Percentiles rank a stretch among this genome's conserved stretches.
These are phyloP conservation scores for Flaveria brownii DNA, from an alignment of 129 eudicot genomes.

Conservation along the genomic window DNA sequence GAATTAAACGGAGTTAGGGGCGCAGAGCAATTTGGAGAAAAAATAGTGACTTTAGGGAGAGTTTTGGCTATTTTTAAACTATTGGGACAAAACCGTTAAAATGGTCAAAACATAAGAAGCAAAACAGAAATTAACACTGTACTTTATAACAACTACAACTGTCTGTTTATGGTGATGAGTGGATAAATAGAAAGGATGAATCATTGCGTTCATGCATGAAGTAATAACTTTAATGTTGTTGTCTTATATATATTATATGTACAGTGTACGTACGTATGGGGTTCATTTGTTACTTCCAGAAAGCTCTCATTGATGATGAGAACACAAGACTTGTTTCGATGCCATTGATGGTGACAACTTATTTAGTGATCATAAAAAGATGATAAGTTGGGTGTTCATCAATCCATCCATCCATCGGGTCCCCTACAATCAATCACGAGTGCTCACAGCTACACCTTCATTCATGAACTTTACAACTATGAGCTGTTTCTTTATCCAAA, in stretches of 20 bases:
- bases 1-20: no score
- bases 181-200: neutral
- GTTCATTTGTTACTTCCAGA: constrained; percentile 40
- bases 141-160: no score
- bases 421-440: constrained; percentile 36
- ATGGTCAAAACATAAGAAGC: no score
- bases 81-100: no score
- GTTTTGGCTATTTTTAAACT: no score
- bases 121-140: no score
- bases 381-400: constrained; percentile 31
- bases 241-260: neutral
- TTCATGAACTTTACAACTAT: neutral
- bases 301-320: constrained; percentile 24
- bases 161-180: no score
- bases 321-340: constrained; percentile 21
- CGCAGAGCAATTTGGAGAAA: no score
- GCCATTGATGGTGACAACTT: constrained; percentile 28
- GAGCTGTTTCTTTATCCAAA: constrained; percentile 33
- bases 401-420: constrained; percentile 18
- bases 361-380: neutral
- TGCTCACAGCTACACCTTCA: neutral
- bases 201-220: neutral
- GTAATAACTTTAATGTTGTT: constrained; percentile 7
- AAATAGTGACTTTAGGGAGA: no score
- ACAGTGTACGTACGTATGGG: constrained; percentile 38